A percentile compares a stretch with the other conserved stretches of the same genome.
These are phyloP conservation scores for Starmera quercuum DNA, from an alignment of 805 yeast species.

Conservation along the genomic window DNA sequence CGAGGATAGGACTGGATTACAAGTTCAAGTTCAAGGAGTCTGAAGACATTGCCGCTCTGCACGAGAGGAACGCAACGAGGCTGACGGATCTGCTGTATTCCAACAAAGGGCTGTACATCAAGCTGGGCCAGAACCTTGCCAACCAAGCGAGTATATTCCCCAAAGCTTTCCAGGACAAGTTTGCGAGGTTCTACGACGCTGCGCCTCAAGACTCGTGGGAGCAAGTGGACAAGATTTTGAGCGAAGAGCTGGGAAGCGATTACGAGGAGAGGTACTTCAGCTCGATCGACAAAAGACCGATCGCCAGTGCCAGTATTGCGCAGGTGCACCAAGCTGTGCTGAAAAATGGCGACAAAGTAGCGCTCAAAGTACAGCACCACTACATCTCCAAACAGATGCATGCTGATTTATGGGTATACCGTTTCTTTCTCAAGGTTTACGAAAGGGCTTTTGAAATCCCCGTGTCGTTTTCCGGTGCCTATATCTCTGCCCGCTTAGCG, in stretches of 20 bases:
- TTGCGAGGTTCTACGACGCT: constrained; percentile 52
- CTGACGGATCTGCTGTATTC: constrained; percentile 34
- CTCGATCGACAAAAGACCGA: constrained; percentile 44
- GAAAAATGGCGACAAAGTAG: constrained; percentile 43
- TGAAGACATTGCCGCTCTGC: constrained; percentile 44
- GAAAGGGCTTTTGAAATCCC: constrained; percentile 60
- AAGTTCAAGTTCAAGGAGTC: constrained; percentile 41
- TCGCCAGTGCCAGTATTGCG: constrained; percentile 72
- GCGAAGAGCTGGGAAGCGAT: constrained; percentile 31
- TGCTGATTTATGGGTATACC: constrained; percentile 56
- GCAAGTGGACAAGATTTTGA: constrained; percentile 32
- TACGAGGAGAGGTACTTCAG: constrained; percentile 33
- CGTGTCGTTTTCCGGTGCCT: constrained; percentile 44
- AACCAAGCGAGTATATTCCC: constrained; percentile 69
- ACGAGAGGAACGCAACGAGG: constrained; percentile 49
- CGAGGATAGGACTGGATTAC: constrained; percentile 53
- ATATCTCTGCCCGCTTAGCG: constrained; percentile 46
- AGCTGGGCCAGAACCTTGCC: constrained; percentile 74
- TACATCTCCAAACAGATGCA: constrained; percentile 52
- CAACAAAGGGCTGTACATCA: constrained; percentile 61
- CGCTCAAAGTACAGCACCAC: constrained; percentile 60
- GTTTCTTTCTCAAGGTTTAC: constrained; percentile 41
- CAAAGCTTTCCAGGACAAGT: constrained; percentile 48
- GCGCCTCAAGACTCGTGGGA: constrained; percentile 59
- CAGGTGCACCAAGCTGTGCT: constrained; percentile 56